Percentiles rank a stretch among this genome's conserved stretches.
These are phyloP conservation scores for Candida adriatica DNA, from an alignment of 805 yeast species.

Conservation along the genomic window DNA sequence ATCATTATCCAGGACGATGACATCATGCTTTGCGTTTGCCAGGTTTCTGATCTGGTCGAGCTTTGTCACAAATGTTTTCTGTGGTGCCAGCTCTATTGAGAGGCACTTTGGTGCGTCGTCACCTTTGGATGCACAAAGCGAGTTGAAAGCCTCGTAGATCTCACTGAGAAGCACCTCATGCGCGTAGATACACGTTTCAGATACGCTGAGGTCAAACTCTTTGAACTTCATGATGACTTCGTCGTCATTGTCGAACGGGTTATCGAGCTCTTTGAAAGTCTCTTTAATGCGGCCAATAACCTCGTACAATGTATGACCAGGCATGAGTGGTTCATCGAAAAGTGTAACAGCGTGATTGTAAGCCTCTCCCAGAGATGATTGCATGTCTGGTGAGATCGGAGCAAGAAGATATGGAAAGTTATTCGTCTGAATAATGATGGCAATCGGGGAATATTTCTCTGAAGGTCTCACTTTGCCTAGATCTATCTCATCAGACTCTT, in stretches of 20 bases:
- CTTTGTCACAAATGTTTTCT: conserved; percentile 12
- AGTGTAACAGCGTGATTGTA: conserved; percentile 13
- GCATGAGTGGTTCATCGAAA: conserved; percentile 16
- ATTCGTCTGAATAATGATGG: conserved; percentile 16
- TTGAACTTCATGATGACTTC: conserved; percentile 16
- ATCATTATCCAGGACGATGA: no score
- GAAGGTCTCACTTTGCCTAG: no score
- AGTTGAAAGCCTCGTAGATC: conserved; percentile 11
- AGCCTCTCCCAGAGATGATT: conserved; percentile 3
- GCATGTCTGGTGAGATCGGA: conserved; percentile 9
- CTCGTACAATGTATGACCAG: conserved; percentile 10
- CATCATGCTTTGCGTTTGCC: no score
- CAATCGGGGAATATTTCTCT: no score
- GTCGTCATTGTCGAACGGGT: conserved; percentile 14
- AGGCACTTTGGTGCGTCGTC: conserved; percentile 9
- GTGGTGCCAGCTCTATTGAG: conserved; percentile 9
- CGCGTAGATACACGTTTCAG: conserved; percentile 16
- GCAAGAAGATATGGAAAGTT: conserved; percentile 17
- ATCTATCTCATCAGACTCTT: no score
- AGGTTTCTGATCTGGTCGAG: conserved; percentile 11
- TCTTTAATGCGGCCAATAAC: conserved; percentile 14
- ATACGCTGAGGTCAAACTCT: conserved; percentile 14
- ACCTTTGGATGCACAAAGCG: conserved; percentile 3
- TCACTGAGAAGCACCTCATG: conserved; percentile 16
- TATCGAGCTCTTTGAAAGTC: conserved; percentile 12